Evolutionary conservation across 129 eudicot species (phyloP), one percentile per base, ranked within the genome.

Genomic region (Escallonia herrerae): DNA sequence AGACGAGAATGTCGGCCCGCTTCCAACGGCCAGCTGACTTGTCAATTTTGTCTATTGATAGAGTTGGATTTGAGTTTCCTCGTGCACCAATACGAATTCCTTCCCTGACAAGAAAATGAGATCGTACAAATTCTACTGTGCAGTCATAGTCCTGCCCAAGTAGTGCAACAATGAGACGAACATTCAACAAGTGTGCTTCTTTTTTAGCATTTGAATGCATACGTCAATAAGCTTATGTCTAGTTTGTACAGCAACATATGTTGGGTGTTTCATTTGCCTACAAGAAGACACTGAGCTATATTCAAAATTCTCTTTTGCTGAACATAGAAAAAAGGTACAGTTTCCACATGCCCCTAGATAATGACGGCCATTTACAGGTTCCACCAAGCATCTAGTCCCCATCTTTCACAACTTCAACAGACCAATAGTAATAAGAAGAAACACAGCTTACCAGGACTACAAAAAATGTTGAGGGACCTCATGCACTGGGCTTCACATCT

Each of bases 21-120:
- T 76, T 73, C 98, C 96, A 91, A 38, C 84, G 80, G 52, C 7
- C 45, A 67, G 95, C 80, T 47, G 95, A 72, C 78, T 86, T 86
- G 71, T 90, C 95, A 54, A 90, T 90, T 45, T 39, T 69, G 56
- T 91, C 98, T 13, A 91, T 91, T 40, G 91, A 63, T 51, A 91
- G 65, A n/a, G 91, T 91, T 50, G 98, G 98, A 67, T 85, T 91
- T 10, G 95, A 81, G 68, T 77, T 81, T 76, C 96, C 91, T 64
- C 74, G 84, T 38, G 52, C 91, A 66, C 80, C 78, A 8, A 64
- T 52, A 57, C 91, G 96, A 67, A 45, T 65, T 43, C 98, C 98
- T 83, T 91, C 98, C 65, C 69, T 75, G 13, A 91, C 96, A 43
- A 91, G 87, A 81, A 91, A 91, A 76, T 91, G 98, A 2, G 98